These are phyloP conservation scores for Xylaria polymorpha DNA, from an alignment of 2,329 filamentous ascomycete genomes.

Conservation along the genomic window DNA sequence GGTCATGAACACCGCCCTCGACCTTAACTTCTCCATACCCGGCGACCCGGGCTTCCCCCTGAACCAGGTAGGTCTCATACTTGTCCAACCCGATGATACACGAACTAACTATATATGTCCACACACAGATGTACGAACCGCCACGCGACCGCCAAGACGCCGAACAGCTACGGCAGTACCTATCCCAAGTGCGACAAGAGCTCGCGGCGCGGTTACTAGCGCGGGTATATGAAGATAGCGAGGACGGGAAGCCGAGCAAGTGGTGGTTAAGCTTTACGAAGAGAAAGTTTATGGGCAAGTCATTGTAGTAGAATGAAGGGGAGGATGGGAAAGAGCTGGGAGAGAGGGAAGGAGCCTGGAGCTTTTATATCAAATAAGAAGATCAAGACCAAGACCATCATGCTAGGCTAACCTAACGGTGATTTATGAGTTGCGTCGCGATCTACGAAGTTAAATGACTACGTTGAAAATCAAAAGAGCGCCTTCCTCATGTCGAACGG, in stretches of 20 bases:
- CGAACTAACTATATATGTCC: neutral
- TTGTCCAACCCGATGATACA: too few species aligned
- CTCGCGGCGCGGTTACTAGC: slow-evolving; percentile 84
- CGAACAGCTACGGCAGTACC: slow-evolving; percentile 87
- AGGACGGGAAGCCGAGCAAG: slow-evolving; percentile 77
- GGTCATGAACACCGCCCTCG: slow-evolving; percentile 89
- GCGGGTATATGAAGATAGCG: slow-evolving; percentile 83
- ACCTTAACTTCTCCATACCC: slow-evolving; percentile 92
- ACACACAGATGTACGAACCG: slow-evolving; percentile 82
- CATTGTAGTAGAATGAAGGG: slow-evolving; percentile 62
- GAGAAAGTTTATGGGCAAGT: slow-evolving; percentile 99
- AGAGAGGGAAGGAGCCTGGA: neutral
- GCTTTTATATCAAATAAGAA: slow-evolving; percentile 18
- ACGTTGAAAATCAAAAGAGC: slow-evolving; percentile 8
- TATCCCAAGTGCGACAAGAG: slow-evolving; percentile 94
- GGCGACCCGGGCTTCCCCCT: slow-evolving; percentile 93
- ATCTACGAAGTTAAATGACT: slow-evolving; percentile 12
- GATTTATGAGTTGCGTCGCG: neutral
- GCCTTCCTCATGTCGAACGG: slow-evolving; percentile 8
- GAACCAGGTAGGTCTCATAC: slow-evolving; percentile 74
- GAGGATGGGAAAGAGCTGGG: neutral
- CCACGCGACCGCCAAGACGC: slow-evolving; percentile 89
- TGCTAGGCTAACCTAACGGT: neutral
- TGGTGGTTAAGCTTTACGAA: slow-evolving; percentile 99
- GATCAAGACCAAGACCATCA: slow-evolving; percentile 2